These are phyloP conservation scores for Casuarina cunninghamiana DNA, from an alignment of 306 rosid genomes.

Conservation along the genomic window DNA sequence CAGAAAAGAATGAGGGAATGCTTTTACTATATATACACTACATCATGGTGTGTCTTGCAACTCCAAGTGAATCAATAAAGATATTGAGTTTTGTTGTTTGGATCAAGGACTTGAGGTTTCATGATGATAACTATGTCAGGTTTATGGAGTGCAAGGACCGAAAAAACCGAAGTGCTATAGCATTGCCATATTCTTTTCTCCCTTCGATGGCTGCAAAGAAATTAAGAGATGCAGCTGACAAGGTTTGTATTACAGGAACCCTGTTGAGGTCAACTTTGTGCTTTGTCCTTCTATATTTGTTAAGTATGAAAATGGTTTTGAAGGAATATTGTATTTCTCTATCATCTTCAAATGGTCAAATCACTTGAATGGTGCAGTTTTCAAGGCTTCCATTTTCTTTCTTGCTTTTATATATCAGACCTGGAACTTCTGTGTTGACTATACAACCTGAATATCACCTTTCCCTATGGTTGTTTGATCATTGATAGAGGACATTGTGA, in stretches of 20 bases:
- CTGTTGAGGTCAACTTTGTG: slow-evolving; percentile 11
- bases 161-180: slow-evolving; percentile 67
- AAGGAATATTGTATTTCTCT: background rate
- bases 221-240: slow-evolving; percentile 69
- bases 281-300: background rate
- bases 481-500: background rate
- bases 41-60: background rate
- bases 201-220: slow-evolving; percentile 76
- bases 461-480: background rate
- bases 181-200: slow-evolving; percentile 80
- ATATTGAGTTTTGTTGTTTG: slow-evolving; percentile 1
- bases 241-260: slow-evolving; percentile 46
- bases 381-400: background rate
- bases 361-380: slow-evolving; percentile 1
- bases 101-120: slow-evolving; percentile 14
- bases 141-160: slow-evolving; percentile 98
- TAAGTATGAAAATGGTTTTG: background rate
- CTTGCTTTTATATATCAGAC: background rate
- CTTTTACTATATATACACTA: background rate
- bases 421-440: background rate
- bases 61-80: background rate
- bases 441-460: background rate
- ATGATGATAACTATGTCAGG: slow-evolving; percentile 48
- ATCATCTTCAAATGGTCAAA: background rate
- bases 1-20: background rate